A percentile compares a stretch with the other conserved stretches of the same genome.
Evolutionary conservation across 1,139 yeast genomes (phyloP).

Genomic region (Saccharomyces hybrid): DNA sequence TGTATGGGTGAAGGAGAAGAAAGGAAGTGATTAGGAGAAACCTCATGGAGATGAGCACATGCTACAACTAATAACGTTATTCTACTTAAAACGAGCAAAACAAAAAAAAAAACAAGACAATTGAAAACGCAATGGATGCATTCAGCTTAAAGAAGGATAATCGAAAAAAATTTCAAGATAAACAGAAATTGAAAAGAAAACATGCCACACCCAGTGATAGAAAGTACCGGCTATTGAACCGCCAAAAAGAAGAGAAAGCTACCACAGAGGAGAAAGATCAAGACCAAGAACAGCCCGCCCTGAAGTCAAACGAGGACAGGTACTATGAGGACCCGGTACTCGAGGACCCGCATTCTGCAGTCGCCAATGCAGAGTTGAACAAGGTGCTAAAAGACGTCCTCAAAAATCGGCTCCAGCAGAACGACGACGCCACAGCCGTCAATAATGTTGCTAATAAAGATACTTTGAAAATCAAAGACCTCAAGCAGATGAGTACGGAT

Average conservation of each 20-base stretch:
- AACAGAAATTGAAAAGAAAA: slow-evolving; percentile 24
- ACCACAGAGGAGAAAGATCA: slow-evolving; percentile 3
- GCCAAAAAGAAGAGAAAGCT: slow-evolving; percentile 9
- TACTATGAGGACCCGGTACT: slow-evolving; percentile 19
- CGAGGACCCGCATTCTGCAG: slow-evolving; percentile 11
- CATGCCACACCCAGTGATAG: slow-evolving; percentile 32
- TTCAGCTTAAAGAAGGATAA: slow-evolving; percentile 27
- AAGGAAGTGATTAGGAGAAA: not conserved
- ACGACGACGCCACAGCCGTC: slow-evolving; percentile 4
- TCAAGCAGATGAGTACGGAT: slow-evolving; percentile 3
- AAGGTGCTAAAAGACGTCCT: slow-evolving; percentile 9
- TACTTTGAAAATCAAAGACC: slow-evolving; percentile 3
- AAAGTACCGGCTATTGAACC: slow-evolving; percentile 22
- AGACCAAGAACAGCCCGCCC: slow-evolving; percentile 8
- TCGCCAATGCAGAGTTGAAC: slow-evolving; percentile 10
- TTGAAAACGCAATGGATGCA: slow-evolving; percentile 18
- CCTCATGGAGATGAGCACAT: not conserved
- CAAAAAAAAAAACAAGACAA: not conserved
- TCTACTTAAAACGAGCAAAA: not conserved
- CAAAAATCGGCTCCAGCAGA: slow-evolving; percentile 2
- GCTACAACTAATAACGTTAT: not conserved
- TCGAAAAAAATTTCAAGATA: slow-evolving; percentile 30
- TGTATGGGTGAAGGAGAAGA: not conserved
- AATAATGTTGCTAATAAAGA: slow-evolving; percentile 3
- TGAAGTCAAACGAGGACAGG: slow-evolving; percentile 20